These are phyloP conservation scores for Quercus engelmannii DNA, from an alignment of 306 rosid genomes.

Conservation along the genomic window DNA sequence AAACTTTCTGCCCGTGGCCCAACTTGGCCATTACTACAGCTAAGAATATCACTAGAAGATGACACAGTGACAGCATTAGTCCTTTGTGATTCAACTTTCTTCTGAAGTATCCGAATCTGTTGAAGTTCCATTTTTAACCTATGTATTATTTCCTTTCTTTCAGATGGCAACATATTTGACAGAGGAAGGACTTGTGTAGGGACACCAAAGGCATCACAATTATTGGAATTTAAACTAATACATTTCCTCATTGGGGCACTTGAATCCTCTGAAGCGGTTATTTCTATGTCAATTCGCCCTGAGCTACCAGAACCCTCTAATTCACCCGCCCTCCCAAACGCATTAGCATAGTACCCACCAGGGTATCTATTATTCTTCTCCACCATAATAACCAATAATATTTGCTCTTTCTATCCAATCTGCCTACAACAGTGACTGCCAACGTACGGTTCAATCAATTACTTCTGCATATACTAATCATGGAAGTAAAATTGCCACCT, in stretches of 20 bases:
- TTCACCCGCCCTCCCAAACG: conserved; percentile 50
- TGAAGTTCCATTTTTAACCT: conserved; percentile 67
- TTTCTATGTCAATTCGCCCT: conserved; percentile 59
- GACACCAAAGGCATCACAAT: conserved; percentile 33
- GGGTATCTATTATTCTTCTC: conserved; percentile 44
- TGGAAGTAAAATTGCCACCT: conserved; percentile 3
- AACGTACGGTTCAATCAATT: background rate
- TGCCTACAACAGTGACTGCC: conserved; percentile 5
- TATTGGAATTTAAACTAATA: conserved; percentile 50
- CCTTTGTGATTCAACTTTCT: conserved; percentile 56
- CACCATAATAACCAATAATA: conserved; percentile 23
- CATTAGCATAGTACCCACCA: conserved; percentile 52
- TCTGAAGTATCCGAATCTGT: conserved; percentile 51
- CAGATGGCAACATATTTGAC: conserved; percentile 40
- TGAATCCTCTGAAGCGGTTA: conserved; percentile 69
- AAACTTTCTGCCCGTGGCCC: conserved; percentile 33
- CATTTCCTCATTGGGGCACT: conserved; percentile 53
- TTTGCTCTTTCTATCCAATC: background rate
- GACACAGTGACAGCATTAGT: conserved; percentile 52
- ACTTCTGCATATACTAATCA: conserved; percentile 8
- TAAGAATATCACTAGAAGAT: conserved; percentile 72
- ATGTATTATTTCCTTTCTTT: conserved; percentile 47
- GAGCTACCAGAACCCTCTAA: conserved; percentile 84
- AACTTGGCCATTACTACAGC: conserved; percentile 57
- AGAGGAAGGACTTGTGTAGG: conserved; percentile 52